Conservation (phyloP, 345 rosid genomes). For the Salix udensis region DNA sequence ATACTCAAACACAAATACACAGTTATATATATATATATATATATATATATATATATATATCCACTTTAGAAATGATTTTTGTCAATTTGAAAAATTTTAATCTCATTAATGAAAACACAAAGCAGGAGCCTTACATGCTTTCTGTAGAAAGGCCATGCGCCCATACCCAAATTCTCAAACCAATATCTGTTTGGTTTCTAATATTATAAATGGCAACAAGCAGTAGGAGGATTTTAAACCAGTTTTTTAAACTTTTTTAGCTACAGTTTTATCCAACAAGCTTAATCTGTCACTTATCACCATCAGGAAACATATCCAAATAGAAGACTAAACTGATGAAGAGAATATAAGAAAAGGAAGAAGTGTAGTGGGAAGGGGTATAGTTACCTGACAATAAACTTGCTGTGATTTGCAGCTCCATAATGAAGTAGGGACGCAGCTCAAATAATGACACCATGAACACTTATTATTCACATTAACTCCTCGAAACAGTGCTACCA, state of each 20-base stretch:
- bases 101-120: too few relatives aligned
- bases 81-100: too few relatives aligned
- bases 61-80: too few relatives aligned
- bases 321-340: neutral
- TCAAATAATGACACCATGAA: conserved; percentile 23
- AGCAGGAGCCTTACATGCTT: too few relatives aligned
- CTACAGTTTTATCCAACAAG: neutral
- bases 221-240: neutral
- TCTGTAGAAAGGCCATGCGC: too few relatives aligned
- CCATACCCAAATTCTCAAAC: neutral
- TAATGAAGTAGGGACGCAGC: conserved; percentile 16
- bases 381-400: conserved; percentile 60
- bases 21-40: too few relatives aligned
- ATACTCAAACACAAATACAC: too few relatives aligned
- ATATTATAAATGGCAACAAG: too few relatives aligned
- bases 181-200: neutral
- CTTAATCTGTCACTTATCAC: neutral
- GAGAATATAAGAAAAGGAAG: neutral
- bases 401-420: conserved; percentile 34
- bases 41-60: too few relatives aligned
- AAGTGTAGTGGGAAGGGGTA: neutral
- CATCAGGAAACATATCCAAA: neutral
- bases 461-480: conserved; percentile 9
- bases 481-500: conserved; percentile 19
- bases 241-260: neutral